Evolutionary conservation across 805 yeast species (phyloP).

Genomic region (Cyberlindnera bimundalis): DNA sequence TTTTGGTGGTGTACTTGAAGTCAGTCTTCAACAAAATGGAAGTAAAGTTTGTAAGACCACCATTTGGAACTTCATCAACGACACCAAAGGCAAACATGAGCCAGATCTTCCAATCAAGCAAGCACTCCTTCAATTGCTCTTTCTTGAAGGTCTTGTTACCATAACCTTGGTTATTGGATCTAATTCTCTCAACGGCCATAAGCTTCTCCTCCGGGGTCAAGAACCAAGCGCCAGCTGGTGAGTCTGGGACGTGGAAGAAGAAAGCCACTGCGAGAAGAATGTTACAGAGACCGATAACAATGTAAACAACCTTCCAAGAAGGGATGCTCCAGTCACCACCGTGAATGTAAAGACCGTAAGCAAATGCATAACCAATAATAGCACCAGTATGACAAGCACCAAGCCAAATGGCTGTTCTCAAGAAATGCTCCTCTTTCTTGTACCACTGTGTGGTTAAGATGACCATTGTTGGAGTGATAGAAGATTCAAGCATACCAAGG

Average conservation of each 20-base stretch:
- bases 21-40: constrained; percentile 19
- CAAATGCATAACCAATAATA: constrained; percentile 48
- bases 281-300: constrained; percentile 59
- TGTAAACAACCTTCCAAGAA: constrained; percentile 60
- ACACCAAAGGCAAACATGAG: constrained; percentile 39
- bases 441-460: constrained; percentile 58
- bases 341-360: constrained; percentile 47
- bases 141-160: constrained; percentile 53
- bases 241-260: constrained; percentile 50
- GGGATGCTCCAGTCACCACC: constrained; percentile 37
- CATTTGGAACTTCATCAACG: constrained; percentile 46
- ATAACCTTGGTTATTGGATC: constrained; percentile 54
- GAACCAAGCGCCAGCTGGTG: constrained; percentile 49
- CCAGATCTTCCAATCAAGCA: constrained; percentile 49
- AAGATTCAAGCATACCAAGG: constrained; percentile 50
- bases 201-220: constrained; percentile 43
- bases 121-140: constrained; percentile 50
- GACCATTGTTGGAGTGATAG: constrained; percentile 55
- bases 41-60: constrained; percentile 36
- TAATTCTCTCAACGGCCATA: constrained; percentile 49
- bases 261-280: constrained; percentile 46
- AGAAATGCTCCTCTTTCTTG: constrained; percentile 42
- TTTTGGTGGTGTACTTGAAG: constrained; percentile 13
- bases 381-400: constrained; percentile 45
- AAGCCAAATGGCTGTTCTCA: constrained; percentile 42